Conservation (phyloP, 2,329 filamentous ascomycete genomes). For the Neocucurbitaria cava region DNA sequence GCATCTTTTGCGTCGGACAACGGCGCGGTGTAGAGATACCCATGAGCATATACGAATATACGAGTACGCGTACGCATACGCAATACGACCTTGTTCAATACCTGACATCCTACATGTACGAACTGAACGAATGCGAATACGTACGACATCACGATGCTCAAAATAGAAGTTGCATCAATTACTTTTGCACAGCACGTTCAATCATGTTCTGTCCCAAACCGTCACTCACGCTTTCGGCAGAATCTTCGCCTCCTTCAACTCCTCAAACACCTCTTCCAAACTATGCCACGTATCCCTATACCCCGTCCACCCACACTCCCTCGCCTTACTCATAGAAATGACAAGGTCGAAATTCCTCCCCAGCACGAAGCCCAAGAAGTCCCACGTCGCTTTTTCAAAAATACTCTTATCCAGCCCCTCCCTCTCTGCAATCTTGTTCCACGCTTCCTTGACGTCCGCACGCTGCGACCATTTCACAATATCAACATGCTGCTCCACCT, state of each 20-base stretch:
- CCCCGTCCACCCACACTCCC: conserved; percentile 54
- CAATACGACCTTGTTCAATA: too few species aligned
- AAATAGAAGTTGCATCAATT: too few species aligned
- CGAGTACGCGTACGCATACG: background rate
- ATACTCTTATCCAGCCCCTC: conserved; percentile 48
- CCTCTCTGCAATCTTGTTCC: conserved; percentile 45
- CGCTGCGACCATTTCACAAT: conserved; percentile 52
- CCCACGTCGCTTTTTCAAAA: conserved; percentile 56
- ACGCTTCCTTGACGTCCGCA: conserved; percentile 48
- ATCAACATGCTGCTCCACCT: conserved; percentile 51
- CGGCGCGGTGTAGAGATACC: background rate
- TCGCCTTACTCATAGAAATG: conserved; percentile 56
- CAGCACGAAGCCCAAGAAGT: conserved; percentile 53
- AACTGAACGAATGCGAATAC: background rate
- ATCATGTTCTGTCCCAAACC: too few species aligned
- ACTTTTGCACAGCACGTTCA: too few species aligned
- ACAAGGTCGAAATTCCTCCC: conserved; percentile 53
- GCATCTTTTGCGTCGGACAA: background rate
- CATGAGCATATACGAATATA: background rate
- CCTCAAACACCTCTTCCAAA: conserved; percentile 45
- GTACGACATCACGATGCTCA: too few species aligned
- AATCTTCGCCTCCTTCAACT: conserved; percentile 39
- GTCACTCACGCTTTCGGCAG: conserved; percentile 8
- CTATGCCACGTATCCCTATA: conserved; percentile 48
- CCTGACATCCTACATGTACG: background rate